Conservation (phyloP, 441 rosid species). For the Dalechampia spathulata region DNA sequence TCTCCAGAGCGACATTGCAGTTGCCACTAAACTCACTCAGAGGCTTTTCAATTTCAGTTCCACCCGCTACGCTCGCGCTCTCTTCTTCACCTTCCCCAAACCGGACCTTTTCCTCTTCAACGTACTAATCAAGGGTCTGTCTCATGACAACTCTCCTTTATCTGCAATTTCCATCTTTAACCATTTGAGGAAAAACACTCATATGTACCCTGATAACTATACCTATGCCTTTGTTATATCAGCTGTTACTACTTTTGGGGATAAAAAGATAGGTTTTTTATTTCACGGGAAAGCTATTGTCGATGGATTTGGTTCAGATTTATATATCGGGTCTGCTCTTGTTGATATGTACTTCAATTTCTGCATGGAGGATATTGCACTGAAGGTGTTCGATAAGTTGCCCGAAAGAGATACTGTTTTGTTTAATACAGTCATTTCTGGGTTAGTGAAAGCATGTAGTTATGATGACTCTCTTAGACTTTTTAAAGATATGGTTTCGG, state of each 20-base stretch:
- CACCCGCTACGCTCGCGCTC: constrained; percentile 37
- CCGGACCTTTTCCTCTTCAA: constrained; percentile 73
- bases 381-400: constrained; percentile 55
- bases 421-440: constrained; percentile 66
- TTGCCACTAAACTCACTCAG: constrained; percentile 63
- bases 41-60: constrained; percentile 46
- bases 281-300: constrained; percentile 44
- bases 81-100: constrained; percentile 43
- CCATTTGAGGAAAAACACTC: constrained; percentile 34
- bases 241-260: constrained; percentile 33
- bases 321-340: constrained; percentile 52
- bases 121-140: constrained; percentile 53
- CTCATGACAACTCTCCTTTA: constrained; percentile 27
- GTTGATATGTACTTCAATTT: constrained; percentile 49
- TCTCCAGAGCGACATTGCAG: constrained; percentile 37
- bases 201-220: constrained; percentile 46
- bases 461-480: constrained; percentile 38
- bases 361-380: constrained; percentile 29
- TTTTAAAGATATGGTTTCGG: constrained; percentile 42
- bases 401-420: constrained; percentile 51
- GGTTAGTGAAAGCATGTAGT: constrained; percentile 39
- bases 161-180: constrained; percentile 40
- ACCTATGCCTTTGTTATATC: constrained; percentile 49
- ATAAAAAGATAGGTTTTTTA: constrained; percentile 31
- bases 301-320: constrained; percentile 49